Conservation (phyloP, 495 filamentous ascomycete species). For the Talaromyces borbonicus region DNA sequence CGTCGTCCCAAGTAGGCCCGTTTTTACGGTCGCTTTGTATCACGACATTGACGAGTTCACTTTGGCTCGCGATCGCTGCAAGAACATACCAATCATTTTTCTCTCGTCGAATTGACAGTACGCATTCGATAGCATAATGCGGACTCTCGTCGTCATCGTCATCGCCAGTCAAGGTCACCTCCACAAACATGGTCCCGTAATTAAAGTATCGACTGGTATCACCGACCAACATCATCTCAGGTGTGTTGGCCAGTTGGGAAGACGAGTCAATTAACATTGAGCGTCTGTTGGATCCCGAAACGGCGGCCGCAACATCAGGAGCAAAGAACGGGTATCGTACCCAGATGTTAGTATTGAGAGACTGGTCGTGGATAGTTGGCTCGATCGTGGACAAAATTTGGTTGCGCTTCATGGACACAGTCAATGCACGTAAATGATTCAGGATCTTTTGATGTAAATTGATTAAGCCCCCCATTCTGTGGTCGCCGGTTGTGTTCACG, state of each 20-base stretch:
- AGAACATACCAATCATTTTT: constrained; percentile 54
- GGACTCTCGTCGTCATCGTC: constrained; percentile 47
- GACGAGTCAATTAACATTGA: constrained; percentile 32
- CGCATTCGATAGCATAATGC: constrained; percentile 55
- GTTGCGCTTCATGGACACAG: constrained; percentile 74
- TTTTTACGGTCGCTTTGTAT: constrained; percentile 56
- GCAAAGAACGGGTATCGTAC: constrained; percentile 59
- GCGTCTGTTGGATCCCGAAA: constrained; percentile 50
- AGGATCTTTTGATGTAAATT: constrained; percentile 44
- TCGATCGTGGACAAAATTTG: constrained; percentile 54
- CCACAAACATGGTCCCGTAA: constrained; percentile 63
- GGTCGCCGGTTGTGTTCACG: constrained; percentile 38
- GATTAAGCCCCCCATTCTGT: constrained; percentile 35
- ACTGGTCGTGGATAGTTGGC: constrained; percentile 42
- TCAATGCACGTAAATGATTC: constrained; percentile 58
- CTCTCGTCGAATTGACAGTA: constrained; percentile 63
- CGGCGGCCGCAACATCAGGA: constrained; percentile 52
- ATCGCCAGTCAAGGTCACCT: constrained; percentile 55
- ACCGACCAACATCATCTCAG: constrained; percentile 61
- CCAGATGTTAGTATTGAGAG: constrained; percentile 61
- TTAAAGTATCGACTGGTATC: constrained; percentile 61
- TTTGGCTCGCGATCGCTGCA: constrained; percentile 65
- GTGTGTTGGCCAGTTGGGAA: constrained; percentile 33
- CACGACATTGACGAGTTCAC: constrained; percentile 60
- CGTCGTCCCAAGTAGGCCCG: constrained; percentile 70